phyloP scores from a whole-genome alignment of 192 early-diverging fungal species.

The Dimargaris xerosporica region DNA sequence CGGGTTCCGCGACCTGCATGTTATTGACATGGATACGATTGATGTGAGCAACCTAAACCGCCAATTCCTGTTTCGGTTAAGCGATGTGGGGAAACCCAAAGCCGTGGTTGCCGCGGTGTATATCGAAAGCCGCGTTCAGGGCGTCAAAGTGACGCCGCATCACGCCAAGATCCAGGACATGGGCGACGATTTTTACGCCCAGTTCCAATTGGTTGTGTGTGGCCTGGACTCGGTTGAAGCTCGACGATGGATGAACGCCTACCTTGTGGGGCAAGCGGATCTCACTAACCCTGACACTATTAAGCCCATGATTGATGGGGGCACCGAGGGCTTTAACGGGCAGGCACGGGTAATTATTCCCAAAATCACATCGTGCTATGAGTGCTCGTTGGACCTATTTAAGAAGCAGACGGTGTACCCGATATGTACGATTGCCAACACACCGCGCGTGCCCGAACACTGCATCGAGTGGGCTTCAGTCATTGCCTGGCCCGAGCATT shows the following conservation, averaged over 20 bases:
- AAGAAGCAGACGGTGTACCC: slow-evolving; percentile 80
- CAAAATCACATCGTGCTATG: slow-evolving; percentile 74
- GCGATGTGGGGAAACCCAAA: slow-evolving; percentile 64
- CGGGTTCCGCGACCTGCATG: slow-evolving; percentile 64
- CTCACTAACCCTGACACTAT: slow-evolving; percentile 52
- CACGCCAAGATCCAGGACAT: slow-evolving; percentile 94
- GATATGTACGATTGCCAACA: slow-evolving; percentile 97
- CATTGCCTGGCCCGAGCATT: slow-evolving; percentile 78
- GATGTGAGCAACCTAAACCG: slow-evolving; percentile 72
- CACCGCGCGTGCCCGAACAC: slow-evolving; percentile 92
- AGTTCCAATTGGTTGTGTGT: slow-evolving; percentile 80
- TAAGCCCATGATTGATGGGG: slow-evolving; percentile 88
- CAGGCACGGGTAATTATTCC: slow-evolving; percentile 89
- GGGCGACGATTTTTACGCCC: slow-evolving; percentile 78
- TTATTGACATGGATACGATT: slow-evolving; percentile 85
- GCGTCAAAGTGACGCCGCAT: slow-evolving; percentile 50
- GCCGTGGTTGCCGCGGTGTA: slow-evolving; percentile 64
- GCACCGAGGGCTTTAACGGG: slow-evolving; percentile 90
- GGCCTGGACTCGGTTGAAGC: slow-evolving; percentile 93
- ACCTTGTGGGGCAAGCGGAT: slow-evolving; percentile 58
- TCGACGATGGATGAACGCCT: slow-evolving; percentile 94
- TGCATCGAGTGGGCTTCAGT: slow-evolving; percentile 95
- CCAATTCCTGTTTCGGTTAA: slow-evolving; percentile 65
- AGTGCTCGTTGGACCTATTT: slow-evolving; percentile 88
- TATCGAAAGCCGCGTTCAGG: slow-evolving; percentile 49